A percentile compares a stretch with the other conserved stretches of the same genome.
Conservation (phyloP, 2,329 filamentous ascomycete species). For the Amesomyces nigricolor region DNA sequence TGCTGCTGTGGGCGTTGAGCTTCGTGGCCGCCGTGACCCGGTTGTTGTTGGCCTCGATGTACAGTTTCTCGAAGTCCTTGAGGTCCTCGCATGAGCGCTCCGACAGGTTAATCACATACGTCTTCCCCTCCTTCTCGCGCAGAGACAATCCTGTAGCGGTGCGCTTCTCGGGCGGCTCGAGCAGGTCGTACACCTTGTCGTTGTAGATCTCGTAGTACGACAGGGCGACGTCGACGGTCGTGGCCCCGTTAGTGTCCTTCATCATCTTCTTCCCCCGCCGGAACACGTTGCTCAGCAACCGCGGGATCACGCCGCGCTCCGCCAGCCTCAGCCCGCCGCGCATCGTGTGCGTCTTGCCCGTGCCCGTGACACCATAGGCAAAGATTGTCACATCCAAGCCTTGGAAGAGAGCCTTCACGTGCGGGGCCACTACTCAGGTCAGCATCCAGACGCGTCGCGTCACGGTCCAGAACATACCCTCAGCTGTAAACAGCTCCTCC, state of each 20-base stretch:
- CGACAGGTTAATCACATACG: slow-evolving; percentile 77
- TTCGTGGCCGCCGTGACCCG: slow-evolving; percentile 86
- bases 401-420: slow-evolving; percentile 85
- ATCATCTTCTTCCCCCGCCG: slow-evolving; percentile 76
- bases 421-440: slow-evolving; percentile 64
- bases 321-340: slow-evolving; percentile 80
- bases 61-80: slow-evolving; percentile 84
- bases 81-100: slow-evolving; percentile 77
- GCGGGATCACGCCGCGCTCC: slow-evolving; percentile 81
- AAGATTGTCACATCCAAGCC: slow-evolving; percentile 86
- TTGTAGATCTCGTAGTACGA: slow-evolving; percentile 98
- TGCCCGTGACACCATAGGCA: slow-evolving; percentile 88
- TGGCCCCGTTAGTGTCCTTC: slow-evolving; percentile 69
- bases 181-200: slow-evolving; percentile 87
- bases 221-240: slow-evolving; percentile 66
- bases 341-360: slow-evolving; percentile 95
- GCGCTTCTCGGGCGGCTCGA: slow-evolving; percentile 82
- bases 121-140: slow-evolving; percentile 80
- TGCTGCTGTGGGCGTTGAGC: slow-evolving; percentile 84
- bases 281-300: slow-evolving; percentile 79
- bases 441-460: slow-evolving; percentile 7
- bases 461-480: slow-evolving; percentile 52
- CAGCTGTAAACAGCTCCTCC: slow-evolving; percentile 80
- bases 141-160: slow-evolving; percentile 74
- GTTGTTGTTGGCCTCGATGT: slow-evolving; percentile 89